Base-by-base conservation (phyloP, 805 yeast species). In the Starmerella khaoyaiensis region DNA sequence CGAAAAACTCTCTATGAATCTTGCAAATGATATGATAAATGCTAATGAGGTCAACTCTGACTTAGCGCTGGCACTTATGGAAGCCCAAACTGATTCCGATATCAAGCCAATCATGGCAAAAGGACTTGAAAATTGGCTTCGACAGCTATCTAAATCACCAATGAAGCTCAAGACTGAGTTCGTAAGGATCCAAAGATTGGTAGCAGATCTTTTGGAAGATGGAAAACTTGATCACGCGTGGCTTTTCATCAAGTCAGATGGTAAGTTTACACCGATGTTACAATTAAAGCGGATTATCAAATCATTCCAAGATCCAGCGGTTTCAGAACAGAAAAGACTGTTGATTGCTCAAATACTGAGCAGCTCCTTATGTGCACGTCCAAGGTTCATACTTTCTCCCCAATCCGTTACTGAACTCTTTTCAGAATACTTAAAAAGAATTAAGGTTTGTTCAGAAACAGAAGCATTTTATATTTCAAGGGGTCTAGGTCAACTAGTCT, bases 401-500 rank as follows among this genome's bases (percentile, higher is more conserved):
- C 4, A 18, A 3, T 17, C 32, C 9, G 33, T 35, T 9, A 8
- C 34, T 7, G 5, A 16, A 6, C 36, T 42, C 41, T 42, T 42
- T 22, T 12, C 31, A 3, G 15, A n/a, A 6, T 11, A 34, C 5
- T 14, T 39, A 2, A 5, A 21, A 6, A 14, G 16, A 21, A 26
- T 42, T 21, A 36, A 36, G n/a, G 27, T 39, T 2, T 15, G 31
- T 2, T 19, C 26, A 4, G 41, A 36, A 16, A 22, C 10, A 4
- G 34, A 34, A 12, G 16, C 41, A 3, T 35, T 19, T 4, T 14
- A 23, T 11, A 16, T 37, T 2, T 39, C 35, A 9, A 30, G 39
- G 8, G 40, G 40, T 26, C 28, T 43, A 12, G 35, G 33, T 22
- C 41, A 43, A 21, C 40, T 43, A 14, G 35, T 38, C 2, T 4